Conservation (phyloP, 805 yeast species). For the Ogataea nakhonphanomensis region DNA sequence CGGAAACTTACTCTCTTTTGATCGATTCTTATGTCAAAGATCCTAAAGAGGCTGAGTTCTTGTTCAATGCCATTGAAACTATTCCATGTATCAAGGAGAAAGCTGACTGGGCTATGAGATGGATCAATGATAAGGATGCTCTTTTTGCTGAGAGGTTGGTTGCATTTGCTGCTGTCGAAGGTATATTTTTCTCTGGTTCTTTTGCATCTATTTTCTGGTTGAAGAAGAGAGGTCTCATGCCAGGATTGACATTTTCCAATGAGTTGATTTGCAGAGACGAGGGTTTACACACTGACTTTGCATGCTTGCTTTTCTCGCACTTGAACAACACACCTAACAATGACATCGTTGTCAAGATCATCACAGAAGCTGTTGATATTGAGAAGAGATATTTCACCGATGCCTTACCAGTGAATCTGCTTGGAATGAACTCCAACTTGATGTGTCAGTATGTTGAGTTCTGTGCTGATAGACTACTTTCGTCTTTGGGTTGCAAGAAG, state of each 20-base stretch:
- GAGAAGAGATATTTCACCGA: constrained; percentile 94
- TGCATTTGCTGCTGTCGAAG: constrained; percentile 98
- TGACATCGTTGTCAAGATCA: constrained; percentile 75
- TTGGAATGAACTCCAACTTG: constrained; percentile 91
- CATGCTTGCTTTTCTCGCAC: constrained; percentile 91
- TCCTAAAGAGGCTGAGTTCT: constrained; percentile 84
- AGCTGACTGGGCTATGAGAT: constrained; percentile 98
- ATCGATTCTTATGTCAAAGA: constrained; percentile 96
- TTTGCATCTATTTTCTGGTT: constrained; percentile 98
- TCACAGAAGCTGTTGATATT: constrained; percentile 91
- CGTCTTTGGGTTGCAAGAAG: constrained; percentile 89
- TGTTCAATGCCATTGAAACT: constrained; percentile 93
- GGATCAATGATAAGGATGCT: constrained; percentile 88
- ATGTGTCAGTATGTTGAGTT: constrained; percentile 99
- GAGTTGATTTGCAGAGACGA: constrained; percentile 98
- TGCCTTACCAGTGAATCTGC: constrained; percentile 86
- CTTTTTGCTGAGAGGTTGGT: constrained; percentile 93
- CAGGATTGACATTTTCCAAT: constrained; percentile 96
- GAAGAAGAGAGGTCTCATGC: constrained; percentile 98
- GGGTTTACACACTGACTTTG: constrained; percentile 98
- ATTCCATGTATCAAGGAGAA: constrained; percentile 95
- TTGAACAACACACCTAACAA: constrained; percentile 83
- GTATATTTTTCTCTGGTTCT: constrained; percentile 97
- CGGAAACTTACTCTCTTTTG: constrained; percentile 93
- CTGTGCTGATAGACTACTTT: constrained; percentile 91